Base-by-base conservation (phyloP, 108 stramenopile genomes). In the Licmophora abbreviata region DNA sequence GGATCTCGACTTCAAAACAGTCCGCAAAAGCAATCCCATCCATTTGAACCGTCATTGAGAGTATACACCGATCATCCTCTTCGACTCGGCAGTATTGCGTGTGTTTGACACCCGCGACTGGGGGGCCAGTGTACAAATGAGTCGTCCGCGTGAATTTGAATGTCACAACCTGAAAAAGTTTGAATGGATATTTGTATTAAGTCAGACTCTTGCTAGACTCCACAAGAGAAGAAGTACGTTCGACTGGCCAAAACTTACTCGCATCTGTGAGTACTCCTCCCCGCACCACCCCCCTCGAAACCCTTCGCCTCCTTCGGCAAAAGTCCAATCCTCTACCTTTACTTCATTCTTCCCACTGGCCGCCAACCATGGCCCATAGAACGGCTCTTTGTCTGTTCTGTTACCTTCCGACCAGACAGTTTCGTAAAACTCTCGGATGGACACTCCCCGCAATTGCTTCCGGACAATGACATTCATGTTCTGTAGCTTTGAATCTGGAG, bases 1-100 rank as follows among this genome's bases (percentile, higher is more conserved):
- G 63, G 53, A 86, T 77, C 45, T 91, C 83, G 0, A 91, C 85
- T 0, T 56, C 69, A 51, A 91, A 91, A 6, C 53, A 51, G 54
- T 91, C 88, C 7, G 80, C 71, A 54, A 85, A 91, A 0, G 88
- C 85, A 38, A 91, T 84, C 0, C 85, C 84, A 29, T 84, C 80
- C 68, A 91, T 82, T 46, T 74, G 71, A 14, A 78, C 73, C 0
- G 74, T 77, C 68, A 84, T 91, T 34, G 61, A 54, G 29, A 85
- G 41, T 5, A 86, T 57, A 45, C 70, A 82, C 45, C 56, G 63
- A 46, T 85, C 77, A 36, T 81, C 63, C 2, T 68, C 76, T 29
- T 85, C 83, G 14, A 71, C 53, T 14, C 68, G 51, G 33, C 74
- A 77, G 36, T 74, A 82, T 23, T 91, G 88, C 8, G 69, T 77